Conservation (phyloP, 257 asterid genomes). For the Coffea canephora region DNA sequence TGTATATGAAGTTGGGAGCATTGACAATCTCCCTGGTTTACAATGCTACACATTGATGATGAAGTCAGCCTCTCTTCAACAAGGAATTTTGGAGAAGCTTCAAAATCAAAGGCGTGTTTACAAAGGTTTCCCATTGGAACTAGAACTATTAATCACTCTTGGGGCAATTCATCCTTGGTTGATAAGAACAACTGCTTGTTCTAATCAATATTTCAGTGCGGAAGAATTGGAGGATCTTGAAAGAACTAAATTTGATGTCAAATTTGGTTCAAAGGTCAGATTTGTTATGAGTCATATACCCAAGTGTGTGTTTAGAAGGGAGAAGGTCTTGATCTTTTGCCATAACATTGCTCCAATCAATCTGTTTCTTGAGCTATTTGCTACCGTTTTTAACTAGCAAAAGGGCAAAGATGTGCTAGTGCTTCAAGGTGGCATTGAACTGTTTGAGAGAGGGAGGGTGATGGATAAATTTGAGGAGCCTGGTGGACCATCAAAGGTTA, state of each 20-base stretch:
- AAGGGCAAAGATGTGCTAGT: conserved; percentile 84
- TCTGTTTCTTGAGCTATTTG: conserved; percentile 73
- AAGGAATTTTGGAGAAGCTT: conserved; percentile 61
- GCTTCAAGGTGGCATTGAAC: conserved; percentile 96
- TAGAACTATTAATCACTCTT: conserved; percentile 84
- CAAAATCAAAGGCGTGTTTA: conserved; percentile 73
- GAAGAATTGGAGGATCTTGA: conserved; percentile 74
- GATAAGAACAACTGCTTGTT: conserved; percentile 73
- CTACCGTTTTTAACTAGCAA: conserved; percentile 72
- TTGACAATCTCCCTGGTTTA: conserved; percentile 82
- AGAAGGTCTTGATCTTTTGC: conserved; percentile 81
- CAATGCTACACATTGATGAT: conserved; percentile 95
- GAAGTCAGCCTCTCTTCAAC: conserved; percentile 82
- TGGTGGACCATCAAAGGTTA: conserved; percentile 78
- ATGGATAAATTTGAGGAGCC: conserved; percentile 95
- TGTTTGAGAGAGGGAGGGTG: conserved; percentile 83
- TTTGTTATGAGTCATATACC: conserved; percentile 95
- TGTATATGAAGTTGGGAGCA: conserved; percentile 73
- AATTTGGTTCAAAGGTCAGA: conserved; percentile 80
- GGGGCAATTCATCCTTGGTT: conserved; percentile 99
- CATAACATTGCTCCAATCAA: conserved; percentile 94
- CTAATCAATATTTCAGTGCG: conserved; percentile 53
- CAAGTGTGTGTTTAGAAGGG: conserved; percentile 63
- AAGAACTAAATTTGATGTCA: conserved; percentile 66
- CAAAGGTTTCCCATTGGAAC: conserved; percentile 85